Evolutionary conservation across 2,329 filamentous ascomycete genomes (phyloP).

Genomic region (Fusarium succisae): DNA sequence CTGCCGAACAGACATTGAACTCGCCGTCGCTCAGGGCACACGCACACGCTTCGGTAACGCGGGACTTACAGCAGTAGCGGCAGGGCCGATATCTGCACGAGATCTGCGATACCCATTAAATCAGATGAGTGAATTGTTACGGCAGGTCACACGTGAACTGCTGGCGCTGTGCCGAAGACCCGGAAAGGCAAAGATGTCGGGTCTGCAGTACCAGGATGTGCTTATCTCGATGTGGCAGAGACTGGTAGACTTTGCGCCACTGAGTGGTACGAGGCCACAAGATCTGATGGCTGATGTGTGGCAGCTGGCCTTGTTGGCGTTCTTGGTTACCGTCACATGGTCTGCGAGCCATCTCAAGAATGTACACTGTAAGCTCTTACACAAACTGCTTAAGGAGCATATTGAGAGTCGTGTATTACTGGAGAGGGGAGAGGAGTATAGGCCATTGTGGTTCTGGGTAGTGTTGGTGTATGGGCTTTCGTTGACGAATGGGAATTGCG

Average conservation of each 20-base stretch:
- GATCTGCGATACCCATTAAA: background rate
- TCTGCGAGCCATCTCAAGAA: background rate
- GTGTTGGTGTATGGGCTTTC: slow-evolving; percentile 23
- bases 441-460: slow-evolving; percentile 21
- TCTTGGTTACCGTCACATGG: slow-evolving; percentile 21
- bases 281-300: slow-evolving; percentile 19
- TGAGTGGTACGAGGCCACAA: slow-evolving; percentile 1
- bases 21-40: slow-evolving; percentile 4
- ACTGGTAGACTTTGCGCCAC: slow-evolving; percentile 22
- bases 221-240: slow-evolving; percentile 26
- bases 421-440: slow-evolving; percentile 5
- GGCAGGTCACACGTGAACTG: slow-evolving; percentile 2
- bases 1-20: slow-evolving; percentile 22
- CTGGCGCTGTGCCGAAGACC: slow-evolving; percentile 13
- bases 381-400: slow-evolving; percentile 7
- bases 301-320: slow-evolving; percentile 20
- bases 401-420: background rate
- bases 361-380: slow-evolving; percentile 3
- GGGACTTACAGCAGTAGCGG: slow-evolving; percentile 5
- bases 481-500: background rate
- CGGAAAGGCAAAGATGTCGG: slow-evolving; percentile 5
- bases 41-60: slow-evolving; percentile 18
- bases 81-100: background rate
- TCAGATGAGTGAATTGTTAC: background rate
- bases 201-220: slow-evolving; percentile 24